Evolutionary conservation across 1,284 basidiomycete species (phyloP), one percentile per base, ranked within the genome.

Genomic region (Peniophora sp.): DNA sequence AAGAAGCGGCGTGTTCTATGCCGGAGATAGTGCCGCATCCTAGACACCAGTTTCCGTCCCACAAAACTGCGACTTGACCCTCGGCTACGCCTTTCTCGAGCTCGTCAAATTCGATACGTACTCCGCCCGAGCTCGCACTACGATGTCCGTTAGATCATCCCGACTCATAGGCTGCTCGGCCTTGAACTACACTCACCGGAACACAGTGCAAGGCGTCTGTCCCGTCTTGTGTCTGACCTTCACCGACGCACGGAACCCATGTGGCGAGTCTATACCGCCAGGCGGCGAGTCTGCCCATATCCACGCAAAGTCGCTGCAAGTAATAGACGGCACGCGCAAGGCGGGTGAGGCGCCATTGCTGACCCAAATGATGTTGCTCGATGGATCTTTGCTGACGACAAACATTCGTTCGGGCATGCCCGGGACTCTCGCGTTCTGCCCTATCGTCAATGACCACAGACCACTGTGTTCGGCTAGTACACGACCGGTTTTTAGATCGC

Each of bases 381-480:
- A 58, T 0, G 68, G 55, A 55, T 91, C 81, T 62, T 97, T 99
- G 39, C 68, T 65, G 0, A 83, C 83, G 0, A 97, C 90, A 60
- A 85, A 96, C 72, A 87, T 78, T 57, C 76, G 79, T 48, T 78
- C 62, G 0, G 67, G 62, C 67, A 83, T 71, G 0, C 92, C 90
- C 0, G 68, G 61, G 12, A 97, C 66, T 22, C 80, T 75, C 0
- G 89, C 85, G 3, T 78, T 69, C 64, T 92, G 85, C 0, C 96
- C 96, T 34, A 98, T 85, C 0, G 95, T 97, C 57, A 84, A 91
- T n/a, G 76, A 79, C 84, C 92, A 95, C 0, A 95, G 65, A 0
- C 96, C 96, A 1, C 73, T 55, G 62, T 98, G 96, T 24, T 65
- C 57, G 1, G 79, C 85, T 0, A 92, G 49, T 1, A 69, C 61